Evolutionary conservation across 169 alveolate genomes (phyloP).

Genomic region (Plasmodium reichenowi): DNA sequence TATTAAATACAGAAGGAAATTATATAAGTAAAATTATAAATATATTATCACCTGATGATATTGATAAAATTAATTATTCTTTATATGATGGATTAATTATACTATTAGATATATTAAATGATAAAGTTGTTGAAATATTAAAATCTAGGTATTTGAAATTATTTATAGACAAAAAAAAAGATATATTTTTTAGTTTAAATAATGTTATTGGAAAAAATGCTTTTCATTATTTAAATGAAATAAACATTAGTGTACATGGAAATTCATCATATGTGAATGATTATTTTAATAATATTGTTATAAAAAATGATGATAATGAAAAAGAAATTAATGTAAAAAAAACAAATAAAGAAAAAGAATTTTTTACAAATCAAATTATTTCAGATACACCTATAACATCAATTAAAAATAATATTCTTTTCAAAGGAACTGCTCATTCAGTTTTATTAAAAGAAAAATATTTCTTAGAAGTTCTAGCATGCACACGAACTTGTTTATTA

Average conservation of each 20-base stretch:
- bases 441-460: conserved; percentile 34
- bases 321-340: neutral
- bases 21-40: conserved; percentile 22
- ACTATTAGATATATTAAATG: conserved; percentile 35
- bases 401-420: conserved; percentile 13
- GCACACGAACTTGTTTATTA: conserved; percentile 47
- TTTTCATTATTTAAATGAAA: conserved; percentile 7
- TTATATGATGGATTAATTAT: conserved; percentile 62
- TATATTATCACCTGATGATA: neutral
- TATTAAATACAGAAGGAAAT: conserved; percentile 7
- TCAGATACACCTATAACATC: conserved; percentile 32
- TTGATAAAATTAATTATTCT: neutral
- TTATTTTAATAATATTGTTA: conserved; percentile 19
- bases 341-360: neutral
- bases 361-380: conserved; percentile 62
- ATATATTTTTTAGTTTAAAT: conserved; percentile 59
- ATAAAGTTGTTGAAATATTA: conserved; percentile 13
- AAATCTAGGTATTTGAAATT: conserved; percentile 27
- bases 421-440: conserved; percentile 73
- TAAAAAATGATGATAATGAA: neutral
- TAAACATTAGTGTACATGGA: conserved; percentile 50
- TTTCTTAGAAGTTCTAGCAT: conserved; percentile 25
- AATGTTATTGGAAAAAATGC: conserved; percentile 61
- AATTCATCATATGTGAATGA: conserved; percentile 27
- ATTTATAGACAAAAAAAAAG: conserved; percentile 48